Conservation (phyloP, 768 basidiomycete species). For the Mycena leptocephala region DNA sequence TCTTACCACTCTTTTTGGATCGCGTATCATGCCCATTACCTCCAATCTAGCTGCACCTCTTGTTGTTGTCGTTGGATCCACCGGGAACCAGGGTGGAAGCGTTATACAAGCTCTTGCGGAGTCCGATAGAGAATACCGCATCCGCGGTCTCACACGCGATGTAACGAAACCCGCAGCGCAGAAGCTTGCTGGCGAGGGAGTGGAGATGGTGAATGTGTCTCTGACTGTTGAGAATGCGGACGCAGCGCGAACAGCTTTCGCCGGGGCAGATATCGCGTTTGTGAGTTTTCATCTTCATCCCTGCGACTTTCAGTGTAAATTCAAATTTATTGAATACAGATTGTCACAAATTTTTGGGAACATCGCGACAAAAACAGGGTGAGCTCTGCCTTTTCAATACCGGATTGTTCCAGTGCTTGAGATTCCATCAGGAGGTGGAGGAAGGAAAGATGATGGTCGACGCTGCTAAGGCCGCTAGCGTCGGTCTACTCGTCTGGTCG, state of each 20-base stretch:
- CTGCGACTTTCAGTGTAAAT: too few species aligned
- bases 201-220: constrained; percentile 15
- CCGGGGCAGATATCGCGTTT: not conserved
- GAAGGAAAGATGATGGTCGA: constrained; percentile 22
- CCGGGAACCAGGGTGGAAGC: constrained; percentile 22
- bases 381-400: not conserved
- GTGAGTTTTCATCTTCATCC: not conserved
- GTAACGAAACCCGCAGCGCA: constrained; percentile 11
- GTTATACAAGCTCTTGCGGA: constrained; percentile 2
- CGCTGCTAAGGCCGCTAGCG: constrained; percentile 9
- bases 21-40: not conserved
- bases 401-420: not conserved
- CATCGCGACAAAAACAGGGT: not conserved
- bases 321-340: not conserved
- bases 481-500: constrained; percentile 16
- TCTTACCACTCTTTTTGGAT: not conserved
- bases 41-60: not conserved
- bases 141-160: constrained; percentile 25
- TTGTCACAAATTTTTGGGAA: constrained; percentile 21
- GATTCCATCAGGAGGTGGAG: not conserved
- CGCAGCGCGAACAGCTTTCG: not conserved
- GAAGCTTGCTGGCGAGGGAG: not conserved
- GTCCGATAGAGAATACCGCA: constrained; percentile 18
- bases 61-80: constrained; percentile 19
- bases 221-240: not conserved